Evolutionary conservation across 768 basidiomycete genomes (phyloP).

Genomic region (Lactarius pseudohatsudake): DNA sequence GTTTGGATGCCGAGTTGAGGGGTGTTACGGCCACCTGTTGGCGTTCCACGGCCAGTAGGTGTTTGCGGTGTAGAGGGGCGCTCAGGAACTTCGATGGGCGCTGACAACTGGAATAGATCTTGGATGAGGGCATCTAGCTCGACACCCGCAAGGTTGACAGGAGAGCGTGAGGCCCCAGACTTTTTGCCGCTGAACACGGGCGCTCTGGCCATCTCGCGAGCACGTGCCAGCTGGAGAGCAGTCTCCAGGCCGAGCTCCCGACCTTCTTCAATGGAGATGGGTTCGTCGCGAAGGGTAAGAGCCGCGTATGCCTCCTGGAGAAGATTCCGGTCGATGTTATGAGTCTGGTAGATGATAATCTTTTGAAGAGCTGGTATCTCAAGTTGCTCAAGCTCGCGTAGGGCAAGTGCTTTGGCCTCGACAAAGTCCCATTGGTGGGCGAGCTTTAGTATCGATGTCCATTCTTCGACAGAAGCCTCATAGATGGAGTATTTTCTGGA

Average conservation of each 20-base stretch:
- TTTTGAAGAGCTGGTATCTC: conserved; percentile 50
- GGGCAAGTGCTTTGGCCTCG: conserved; percentile 49
- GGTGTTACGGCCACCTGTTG: conserved; percentile 22
- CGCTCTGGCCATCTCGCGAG: conserved; percentile 44
- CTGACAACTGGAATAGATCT: conserved; percentile 24
- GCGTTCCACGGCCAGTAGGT: conserved; percentile 20
- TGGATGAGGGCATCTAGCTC: conserved; percentile 26
- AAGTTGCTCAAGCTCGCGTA: conserved; percentile 52
- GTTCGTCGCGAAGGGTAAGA: conserved; percentile 51
- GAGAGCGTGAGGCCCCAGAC: not conserved
- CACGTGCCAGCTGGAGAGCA: conserved; percentile 49
- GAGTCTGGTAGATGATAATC: conserved; percentile 55
- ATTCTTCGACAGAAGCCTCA: conserved; percentile 48
- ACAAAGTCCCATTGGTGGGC: conserved; percentile 55
- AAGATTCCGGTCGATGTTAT: conserved; percentile 47
- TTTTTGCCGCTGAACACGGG: conserved; percentile 9
- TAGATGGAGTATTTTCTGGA: conserved; percentile 57
- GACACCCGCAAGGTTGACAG: not conserved
- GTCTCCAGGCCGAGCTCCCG: conserved; percentile 57
- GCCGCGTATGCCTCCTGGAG: conserved; percentile 53
- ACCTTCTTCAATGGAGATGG: conserved; percentile 56
- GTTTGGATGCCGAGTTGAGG: conserved; percentile 19
- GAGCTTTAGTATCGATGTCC: conserved; percentile 55
- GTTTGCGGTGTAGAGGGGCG: conserved; percentile 18
- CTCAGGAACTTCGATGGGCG: not conserved